These are phyloP conservation scores for Desmodesmus armatus DNA, from an alignment of 139 green algal species.

Conservation along the genomic window DNA sequence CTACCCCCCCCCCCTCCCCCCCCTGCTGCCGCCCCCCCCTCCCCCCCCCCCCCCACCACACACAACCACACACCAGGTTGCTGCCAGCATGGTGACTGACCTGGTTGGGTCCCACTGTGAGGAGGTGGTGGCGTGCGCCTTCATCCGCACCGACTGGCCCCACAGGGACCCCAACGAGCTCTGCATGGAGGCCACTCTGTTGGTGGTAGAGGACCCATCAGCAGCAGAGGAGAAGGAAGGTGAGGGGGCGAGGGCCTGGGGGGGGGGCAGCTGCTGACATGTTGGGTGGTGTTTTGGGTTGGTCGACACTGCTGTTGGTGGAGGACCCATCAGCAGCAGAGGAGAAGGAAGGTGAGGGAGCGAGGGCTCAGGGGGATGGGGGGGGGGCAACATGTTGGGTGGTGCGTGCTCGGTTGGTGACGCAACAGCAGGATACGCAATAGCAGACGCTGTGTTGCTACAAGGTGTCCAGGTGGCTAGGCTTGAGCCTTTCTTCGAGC, in stretches of 20 bases:
- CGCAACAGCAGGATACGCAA: no score
- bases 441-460: no score
- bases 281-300: no score
- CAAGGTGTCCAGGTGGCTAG: no score
- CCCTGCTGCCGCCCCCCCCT: no score
- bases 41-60: no score
- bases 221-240: constrained; percentile 37
- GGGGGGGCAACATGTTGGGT: no score
- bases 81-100: constrained; percentile 63
- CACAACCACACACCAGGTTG: no score
- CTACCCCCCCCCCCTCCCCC: not conserved
- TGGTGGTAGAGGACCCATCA: constrained; percentile 57
- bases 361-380: not conserved
- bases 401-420: no score
- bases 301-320: no score
- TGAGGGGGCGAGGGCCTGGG: not conserved
- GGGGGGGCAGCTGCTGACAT: no score
- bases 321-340: constrained; percentile 11
- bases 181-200: constrained; percentile 61
- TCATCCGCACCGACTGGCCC: constrained; percentile 40
- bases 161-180: not conserved
- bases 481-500: no score
- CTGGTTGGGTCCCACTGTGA: constrained; percentile 69
- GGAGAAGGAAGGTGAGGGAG: constrained; percentile 30
- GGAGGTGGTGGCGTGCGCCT: constrained; percentile 81